phyloP scores from a whole-genome alignment of 495 filamentous ascomycete species.

The Xylaria nigripes region DNA sequence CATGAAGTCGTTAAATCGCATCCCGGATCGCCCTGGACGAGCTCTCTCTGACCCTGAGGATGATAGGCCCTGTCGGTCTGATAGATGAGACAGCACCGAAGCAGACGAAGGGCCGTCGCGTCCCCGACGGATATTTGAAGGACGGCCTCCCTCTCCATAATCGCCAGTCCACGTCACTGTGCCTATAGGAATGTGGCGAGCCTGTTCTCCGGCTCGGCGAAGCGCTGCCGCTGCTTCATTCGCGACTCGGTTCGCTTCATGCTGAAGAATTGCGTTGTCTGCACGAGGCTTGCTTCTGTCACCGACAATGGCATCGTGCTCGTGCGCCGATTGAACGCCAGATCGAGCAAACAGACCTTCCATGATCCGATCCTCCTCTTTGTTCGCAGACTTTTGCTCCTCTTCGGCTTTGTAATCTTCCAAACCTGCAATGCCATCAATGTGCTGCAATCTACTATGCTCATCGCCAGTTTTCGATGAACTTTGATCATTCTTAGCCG shows the following conservation, averaged over 20 bases:
- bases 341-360: conserved; percentile 78
- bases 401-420: conserved; percentile 30
- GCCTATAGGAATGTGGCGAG: conserved; percentile 64
- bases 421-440: conserved; percentile 34
- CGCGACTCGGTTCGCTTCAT: conserved; percentile 74
- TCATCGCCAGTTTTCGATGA: conserved; percentile 29
- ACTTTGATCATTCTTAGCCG: conserved; percentile 8
- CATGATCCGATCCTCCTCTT: conserved; percentile 61
- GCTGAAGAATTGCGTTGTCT: conserved; percentile 64
- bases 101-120: conserved; percentile 43
- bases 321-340: conserved; percentile 73
- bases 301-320: conserved; percentile 81
- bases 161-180: conserved; percentile 91
- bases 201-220: conserved; percentile 61
- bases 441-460: conserved; percentile 21
- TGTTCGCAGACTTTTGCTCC: conserved; percentile 22
- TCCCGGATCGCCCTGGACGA: conserved; percentile 14
- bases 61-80: conserved; percentile 42
- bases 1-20: conserved; percentile 51
- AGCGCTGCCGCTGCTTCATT: conserved; percentile 66
- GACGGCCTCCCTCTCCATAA: conserved; percentile 62
- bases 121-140: conserved; percentile 31
- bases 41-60: not conserved
- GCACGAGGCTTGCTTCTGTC: conserved; percentile 53
- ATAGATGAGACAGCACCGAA: conserved; percentile 52